phyloP scores from a whole-genome alignment of 805 yeast genomes.

The Blastobotrys terrestris region DNA sequence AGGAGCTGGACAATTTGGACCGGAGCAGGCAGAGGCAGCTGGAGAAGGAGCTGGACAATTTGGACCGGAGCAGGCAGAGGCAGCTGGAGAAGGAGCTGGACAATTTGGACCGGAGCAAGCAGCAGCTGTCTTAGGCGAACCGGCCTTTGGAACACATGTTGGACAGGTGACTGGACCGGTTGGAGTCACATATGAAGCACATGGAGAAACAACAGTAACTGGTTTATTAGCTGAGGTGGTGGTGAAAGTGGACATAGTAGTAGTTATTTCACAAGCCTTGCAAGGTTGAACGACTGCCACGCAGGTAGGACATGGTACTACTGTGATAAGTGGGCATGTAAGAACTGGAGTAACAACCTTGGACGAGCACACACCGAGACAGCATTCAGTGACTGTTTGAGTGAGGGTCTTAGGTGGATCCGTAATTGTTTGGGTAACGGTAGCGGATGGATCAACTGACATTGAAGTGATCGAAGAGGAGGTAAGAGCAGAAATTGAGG shows the following conservation, averaged over 20 bases:
- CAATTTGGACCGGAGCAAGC: background rate
- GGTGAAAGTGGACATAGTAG: background rate
- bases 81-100: background rate
- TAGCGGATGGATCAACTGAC: background rate
- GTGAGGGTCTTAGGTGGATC: constrained; percentile 1
- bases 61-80: background rate
- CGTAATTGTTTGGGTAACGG: background rate
- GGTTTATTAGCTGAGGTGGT: background rate
- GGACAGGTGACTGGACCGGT: background rate
- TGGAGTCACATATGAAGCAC: background rate
- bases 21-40: background rate
- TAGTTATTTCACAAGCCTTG: background rate
- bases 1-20: background rate
- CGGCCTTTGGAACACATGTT: background rate
- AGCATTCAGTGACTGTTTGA: constrained; percentile 1
- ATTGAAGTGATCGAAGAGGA: background rate
- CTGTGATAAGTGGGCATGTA: background rate
- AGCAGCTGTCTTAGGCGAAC: no score
- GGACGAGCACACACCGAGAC: background rate
- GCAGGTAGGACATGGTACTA: background rate
- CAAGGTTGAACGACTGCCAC: constrained; percentile 1
- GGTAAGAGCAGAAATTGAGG: background rate
- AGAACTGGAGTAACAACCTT: background rate
- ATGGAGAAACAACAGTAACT: constrained; percentile 1
- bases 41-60: background rate